Evolutionary conservation across 1,284 basidiomycete species (phyloP).

Genomic region (Microbotryum silenes-acaulis): DNA sequence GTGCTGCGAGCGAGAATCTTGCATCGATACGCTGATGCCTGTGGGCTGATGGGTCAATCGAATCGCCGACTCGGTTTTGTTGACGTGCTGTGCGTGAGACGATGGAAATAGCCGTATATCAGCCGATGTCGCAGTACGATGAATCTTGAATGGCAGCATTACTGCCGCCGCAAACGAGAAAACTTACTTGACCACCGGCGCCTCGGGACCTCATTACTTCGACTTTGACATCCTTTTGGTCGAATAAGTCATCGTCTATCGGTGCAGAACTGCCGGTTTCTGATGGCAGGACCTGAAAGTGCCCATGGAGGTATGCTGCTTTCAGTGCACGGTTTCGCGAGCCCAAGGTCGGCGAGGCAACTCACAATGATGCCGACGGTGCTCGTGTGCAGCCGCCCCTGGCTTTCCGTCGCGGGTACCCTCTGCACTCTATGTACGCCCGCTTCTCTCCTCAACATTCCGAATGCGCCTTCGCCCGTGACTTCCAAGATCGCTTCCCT

Average conservation of each 20-base stretch:
- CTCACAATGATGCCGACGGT: slow-evolving; percentile 79
- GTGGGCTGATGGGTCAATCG: slow-evolving; percentile 88
- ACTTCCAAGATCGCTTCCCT: slow-evolving; percentile 73
- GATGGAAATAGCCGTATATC: not conserved
- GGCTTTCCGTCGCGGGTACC: slow-evolving; percentile 79
- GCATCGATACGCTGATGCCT: slow-evolving; percentile 94
- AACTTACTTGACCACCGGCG: slow-evolving; percentile 81
- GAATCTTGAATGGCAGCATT: too few relatives aligned
- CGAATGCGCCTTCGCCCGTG: slow-evolving; percentile 69
- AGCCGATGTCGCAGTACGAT: not conserved
- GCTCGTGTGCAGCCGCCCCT: slow-evolving; percentile 84
- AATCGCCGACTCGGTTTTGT: slow-evolving; percentile 98
- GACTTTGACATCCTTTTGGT: slow-evolving; percentile 75
- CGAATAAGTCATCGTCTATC: slow-evolving; percentile 49
- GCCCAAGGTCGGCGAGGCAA: slow-evolving; percentile 5
- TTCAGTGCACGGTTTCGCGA: slow-evolving; percentile 21
- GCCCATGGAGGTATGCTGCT: not conserved
- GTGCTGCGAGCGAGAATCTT: slow-evolving; percentile 94
- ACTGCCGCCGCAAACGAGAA: not conserved
- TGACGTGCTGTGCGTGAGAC: slow-evolving; percentile 66
- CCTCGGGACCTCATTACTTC: slow-evolving; percentile 94
- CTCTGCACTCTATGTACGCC: slow-evolving; percentile 95
- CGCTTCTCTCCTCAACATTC: slow-evolving; percentile 75
- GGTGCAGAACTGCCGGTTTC: slow-evolving; percentile 42
- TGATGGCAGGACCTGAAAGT: slow-evolving; percentile 63